Base-by-base conservation (phyloP, 192 early-diverging fungal species). In the Rhizoclosmatium sp. region DNA sequence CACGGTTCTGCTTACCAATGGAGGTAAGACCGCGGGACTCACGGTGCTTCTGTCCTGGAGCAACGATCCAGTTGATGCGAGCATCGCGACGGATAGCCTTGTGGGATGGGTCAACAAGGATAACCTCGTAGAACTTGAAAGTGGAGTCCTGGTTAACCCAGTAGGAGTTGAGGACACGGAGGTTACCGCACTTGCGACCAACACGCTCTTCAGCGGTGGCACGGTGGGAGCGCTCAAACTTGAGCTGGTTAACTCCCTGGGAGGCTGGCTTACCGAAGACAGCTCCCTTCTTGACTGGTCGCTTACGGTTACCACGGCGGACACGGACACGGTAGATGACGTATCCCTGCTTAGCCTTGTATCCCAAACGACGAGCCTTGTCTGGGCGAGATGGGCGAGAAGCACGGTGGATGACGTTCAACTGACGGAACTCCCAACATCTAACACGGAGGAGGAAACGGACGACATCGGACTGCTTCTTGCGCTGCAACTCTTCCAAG, bases 291-390 rank as follows among this genome's bases (percentile, higher is more conserved):
- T 92, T 93, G 82, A 93, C 95, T 72, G 93, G 94, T 85, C 97
- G 88, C 91, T 99, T 99, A 88, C 98, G 96, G 88, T 93, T 92
- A 91, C 98, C 98, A 89, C 98, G 95, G 85, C 98, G 95, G 74
- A 99, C 95, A 85, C 98, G 96, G 84, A 99, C 91, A 83, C 97
- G 94, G 94, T 99, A 99, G 90, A 99, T 92, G 78, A 99, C 96
- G 86, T 93, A 99, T 83, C 98, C 98, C 90, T 98, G 98, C 93
- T 99, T 99, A 90, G 98, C 98, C 92, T 99, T 99, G 95, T 99
- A 99, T 76, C 98, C 98, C 61, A 99, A 90, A 87, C 98, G 96
- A 88, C 98, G 95, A 60, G 98, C 98, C 93, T 98, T 98, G 87
- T 98, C 96, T 78, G 96, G 96, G 84, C 97, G 96, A 80, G 97